A percentile compares a stretch with the other conserved stretches of the same genome.
Evolutionary conservation across 768 basidiomycete genomes (phyloP).

Genomic region (Clathrus columnatus): DNA sequence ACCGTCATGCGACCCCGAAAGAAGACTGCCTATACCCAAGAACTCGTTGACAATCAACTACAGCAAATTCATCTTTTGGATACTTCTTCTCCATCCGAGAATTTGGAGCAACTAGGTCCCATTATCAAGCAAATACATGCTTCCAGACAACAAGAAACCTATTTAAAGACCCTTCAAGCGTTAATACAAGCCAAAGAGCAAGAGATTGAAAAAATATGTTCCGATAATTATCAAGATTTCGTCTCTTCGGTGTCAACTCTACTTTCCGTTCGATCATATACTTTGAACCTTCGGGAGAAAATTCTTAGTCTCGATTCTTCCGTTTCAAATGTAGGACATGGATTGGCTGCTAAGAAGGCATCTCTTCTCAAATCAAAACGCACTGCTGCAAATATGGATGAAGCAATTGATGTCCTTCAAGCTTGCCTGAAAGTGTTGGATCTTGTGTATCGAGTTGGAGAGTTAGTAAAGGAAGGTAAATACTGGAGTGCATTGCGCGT

Average conservation of each 20-base stretch:
- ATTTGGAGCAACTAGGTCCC: constrained; percentile 90
- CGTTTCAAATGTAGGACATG: constrained; percentile 80
- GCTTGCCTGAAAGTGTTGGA: constrained; percentile 89
- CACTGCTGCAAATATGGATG: constrained; percentile 90
- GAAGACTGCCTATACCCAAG: constrained; percentile 66
- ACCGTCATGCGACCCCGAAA: constrained; percentile 60
- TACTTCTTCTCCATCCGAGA: constrained; percentile 82
- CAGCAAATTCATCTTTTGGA: constrained; percentile 88
- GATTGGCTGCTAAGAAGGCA: constrained; percentile 90
- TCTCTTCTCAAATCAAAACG: constrained; percentile 82
- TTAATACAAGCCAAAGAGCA: constrained; percentile 91
- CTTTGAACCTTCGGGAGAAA: constrained; percentile 84
- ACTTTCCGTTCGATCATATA: constrained; percentile 92
- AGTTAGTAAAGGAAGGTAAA: constrained; percentile 88
- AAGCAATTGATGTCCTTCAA: constrained; percentile 92
- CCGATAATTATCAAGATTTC: constrained; percentile 96
- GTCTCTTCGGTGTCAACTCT: constrained; percentile 95
- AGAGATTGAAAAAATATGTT: constrained; percentile 94
- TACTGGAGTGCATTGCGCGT: constrained; percentile 97
- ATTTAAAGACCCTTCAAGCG: constrained; percentile 74
- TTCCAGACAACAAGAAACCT: constrained; percentile 81
- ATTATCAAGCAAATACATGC: constrained; percentile 91
- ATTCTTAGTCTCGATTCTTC: constrained; percentile 83
- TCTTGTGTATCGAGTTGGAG: constrained; percentile 82
- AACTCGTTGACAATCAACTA: constrained; percentile 80